Evolutionary conservation across 2,329 filamentous ascomycete genomes (phyloP), one percentile per base, ranked within the genome.

Genomic region (Phyllosticta citribraziliensis): DNA sequence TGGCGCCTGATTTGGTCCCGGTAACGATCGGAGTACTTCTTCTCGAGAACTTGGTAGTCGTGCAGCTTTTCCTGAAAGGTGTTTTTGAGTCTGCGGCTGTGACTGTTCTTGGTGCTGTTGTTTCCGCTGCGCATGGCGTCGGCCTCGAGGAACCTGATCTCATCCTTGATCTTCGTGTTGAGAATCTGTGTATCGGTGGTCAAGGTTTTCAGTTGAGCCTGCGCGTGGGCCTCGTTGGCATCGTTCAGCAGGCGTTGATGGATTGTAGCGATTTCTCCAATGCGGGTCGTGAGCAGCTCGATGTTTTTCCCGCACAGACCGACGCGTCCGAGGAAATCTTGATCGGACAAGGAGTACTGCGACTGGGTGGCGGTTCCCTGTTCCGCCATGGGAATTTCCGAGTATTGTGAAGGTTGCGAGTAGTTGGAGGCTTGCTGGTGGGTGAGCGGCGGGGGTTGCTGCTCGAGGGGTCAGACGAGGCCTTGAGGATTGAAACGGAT

Each of bases 1-100:
- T 94, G 89, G 68, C 89, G 82, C 62, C 84, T 84, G 70, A 93
- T 90, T 73, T 91, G 88, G 65, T 91, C 87, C 63, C 86, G 83
- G 73, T 91, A 91, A 65, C 85, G 80, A 70, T 84, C 80, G 70
- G 84, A 82, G 77, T 90, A 92, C 54, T 82, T 80, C 63, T 82
- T 78, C 79, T 94, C 89, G 70, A 89, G 86, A 66, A 82, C 77
- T 70, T 87, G 81, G 73, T 89, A 91, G 67, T 83, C 82, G 70
- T 86, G 81, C 65, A 92, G 79, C 72, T 88, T 85, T 64, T 82
- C 82, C 76, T 86, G 84, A 76, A 92, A 92, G 61, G 85, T 84
- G 64, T 80, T 81, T 79, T 88, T 90, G 70, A 92, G 79, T 64
- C 83, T 82, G 66, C 84, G 79, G 61, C 88, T 81, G 73, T 91